These are phyloP conservation scores for Gypsophila paniculata DNA, from an alignment of 179 eudicot genomes.

Conservation along the genomic window DNA sequence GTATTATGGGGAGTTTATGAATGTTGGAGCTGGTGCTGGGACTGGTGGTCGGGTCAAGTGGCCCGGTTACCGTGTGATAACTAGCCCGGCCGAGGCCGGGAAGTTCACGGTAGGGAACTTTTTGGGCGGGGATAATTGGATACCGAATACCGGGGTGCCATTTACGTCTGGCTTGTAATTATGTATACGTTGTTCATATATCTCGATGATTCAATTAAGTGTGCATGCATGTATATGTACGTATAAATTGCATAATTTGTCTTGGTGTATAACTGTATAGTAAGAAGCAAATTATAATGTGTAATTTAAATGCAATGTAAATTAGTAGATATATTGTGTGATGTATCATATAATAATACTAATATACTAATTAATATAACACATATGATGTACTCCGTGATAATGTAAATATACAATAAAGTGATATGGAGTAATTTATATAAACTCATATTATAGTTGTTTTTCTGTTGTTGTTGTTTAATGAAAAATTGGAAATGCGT, in stretches of 20 bases:
- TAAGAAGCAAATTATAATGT: too few relatives aligned
- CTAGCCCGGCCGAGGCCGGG: slow-evolving; percentile 21
- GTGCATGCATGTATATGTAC: background rate
- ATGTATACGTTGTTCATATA: background rate
- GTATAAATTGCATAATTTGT: too few relatives aligned
- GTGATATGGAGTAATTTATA: too few relatives aligned
- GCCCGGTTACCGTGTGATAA: slow-evolving; percentile 35
- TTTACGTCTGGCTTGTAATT: slow-evolving; percentile 33
- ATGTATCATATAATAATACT: too few relatives aligned
- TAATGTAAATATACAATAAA: too few relatives aligned
- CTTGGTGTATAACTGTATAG: too few relatives aligned
- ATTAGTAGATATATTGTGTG: too few relatives aligned
- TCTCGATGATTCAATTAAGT: background rate
- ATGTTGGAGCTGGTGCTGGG: slow-evolving; percentile 30
- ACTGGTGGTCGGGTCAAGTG: slow-evolving; percentile 34
- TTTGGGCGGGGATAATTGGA: slow-evolving; percentile 36
- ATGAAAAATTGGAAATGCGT: too few relatives aligned
- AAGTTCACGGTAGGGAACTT: slow-evolving; percentile 32
- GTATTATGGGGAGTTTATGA: slow-evolving; percentile 42
- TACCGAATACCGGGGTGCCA: slow-evolving; percentile 33
- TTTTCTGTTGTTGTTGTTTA: too few relatives aligned
- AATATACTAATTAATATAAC: too few relatives aligned
- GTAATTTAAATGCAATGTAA: background rate
- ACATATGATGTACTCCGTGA: too few relatives aligned
- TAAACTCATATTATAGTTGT: too few relatives aligned